Evolutionary conservation across 495 filamentous ascomycete species (phyloP).

Genomic region (Zalerion maritima): DNA sequence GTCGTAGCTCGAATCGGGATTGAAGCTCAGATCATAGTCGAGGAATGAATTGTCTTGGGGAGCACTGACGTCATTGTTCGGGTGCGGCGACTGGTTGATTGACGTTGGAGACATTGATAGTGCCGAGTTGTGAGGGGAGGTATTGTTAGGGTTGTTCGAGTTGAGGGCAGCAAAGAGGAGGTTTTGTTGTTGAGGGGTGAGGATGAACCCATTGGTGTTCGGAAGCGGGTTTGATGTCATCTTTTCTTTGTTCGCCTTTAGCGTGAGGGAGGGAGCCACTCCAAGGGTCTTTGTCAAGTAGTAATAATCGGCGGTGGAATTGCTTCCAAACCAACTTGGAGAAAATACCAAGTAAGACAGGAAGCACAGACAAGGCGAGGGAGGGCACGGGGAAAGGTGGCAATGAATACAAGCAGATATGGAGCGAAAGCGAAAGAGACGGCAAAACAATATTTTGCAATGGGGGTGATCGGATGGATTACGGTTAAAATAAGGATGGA

Average conservation of each 20-base stretch:
- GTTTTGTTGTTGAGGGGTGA: conserved; percentile 77
- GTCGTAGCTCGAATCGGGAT: conserved; percentile 35
- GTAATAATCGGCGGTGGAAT: neutral
- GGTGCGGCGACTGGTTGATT: conserved; percentile 39
- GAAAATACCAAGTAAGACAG: no score
- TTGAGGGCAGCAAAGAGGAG: conserved; percentile 77
- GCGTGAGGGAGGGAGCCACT: conserved; percentile 3
- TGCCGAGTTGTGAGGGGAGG: conserved; percentile 17
- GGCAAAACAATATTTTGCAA: no score
- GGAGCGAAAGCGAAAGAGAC: no score
- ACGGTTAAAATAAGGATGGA: no score
- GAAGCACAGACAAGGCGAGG: no score
- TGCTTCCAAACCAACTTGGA: conserved; percentile 5
- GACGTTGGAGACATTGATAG: conserved; percentile 37
- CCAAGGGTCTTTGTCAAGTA: conserved; percentile 3
- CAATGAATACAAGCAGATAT: no score
- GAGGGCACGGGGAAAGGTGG: no score
- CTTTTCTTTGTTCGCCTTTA: conserved; percentile 1
- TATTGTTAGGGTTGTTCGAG: conserved; percentile 45
- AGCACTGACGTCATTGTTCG: conserved; percentile 13
- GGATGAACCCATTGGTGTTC: conserved; percentile 24
- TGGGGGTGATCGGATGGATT: no score
- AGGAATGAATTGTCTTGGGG: conserved; percentile 67
- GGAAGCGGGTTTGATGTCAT: conserved; percentile 31
- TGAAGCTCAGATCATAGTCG: conserved; percentile 57